These are phyloP conservation scores for Mitragyna speciosa DNA, from an alignment of 257 asterid species.

Conservation along the genomic window DNA sequence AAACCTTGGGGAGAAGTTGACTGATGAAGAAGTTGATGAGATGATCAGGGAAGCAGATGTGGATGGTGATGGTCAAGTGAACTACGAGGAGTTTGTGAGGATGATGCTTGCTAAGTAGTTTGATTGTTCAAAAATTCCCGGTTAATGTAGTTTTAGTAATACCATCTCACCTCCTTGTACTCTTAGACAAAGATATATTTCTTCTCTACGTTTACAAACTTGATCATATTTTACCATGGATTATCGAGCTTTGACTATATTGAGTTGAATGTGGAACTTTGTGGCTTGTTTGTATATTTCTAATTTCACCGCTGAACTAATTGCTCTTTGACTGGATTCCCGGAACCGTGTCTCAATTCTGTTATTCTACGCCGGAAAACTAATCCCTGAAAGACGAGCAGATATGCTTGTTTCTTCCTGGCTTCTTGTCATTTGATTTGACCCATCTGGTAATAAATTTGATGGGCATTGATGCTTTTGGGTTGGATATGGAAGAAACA, in stretches of 20 bases:
- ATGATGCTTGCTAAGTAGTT: constrained; percentile 56
- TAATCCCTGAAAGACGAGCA: background rate
- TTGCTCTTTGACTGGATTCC: background rate
- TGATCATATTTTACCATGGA: constrained; percentile 7
- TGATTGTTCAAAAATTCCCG: constrained; percentile 2
- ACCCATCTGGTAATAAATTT: background rate
- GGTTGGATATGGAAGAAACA: background rate
- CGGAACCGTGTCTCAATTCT: background rate
- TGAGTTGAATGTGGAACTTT: constrained; percentile 2
- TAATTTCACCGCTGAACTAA: background rate
- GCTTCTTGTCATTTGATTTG: background rate
- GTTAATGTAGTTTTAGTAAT: constrained; percentile 16
- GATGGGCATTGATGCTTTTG: background rate
- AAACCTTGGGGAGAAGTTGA: constrained; percentile 60
- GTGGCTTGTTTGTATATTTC: background rate
- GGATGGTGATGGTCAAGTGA: constrained; percentile 62
- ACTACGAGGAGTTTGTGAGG: constrained; percentile 51
- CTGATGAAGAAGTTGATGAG: constrained; percentile 60
- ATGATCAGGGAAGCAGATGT: constrained; percentile 57
- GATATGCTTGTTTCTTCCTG: background rate
- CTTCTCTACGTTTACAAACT: background rate
- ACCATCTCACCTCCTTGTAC: constrained; percentile 2
- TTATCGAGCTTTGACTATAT: background rate
- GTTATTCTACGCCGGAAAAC: background rate
- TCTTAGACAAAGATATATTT: background rate